Base-by-base conservation (phyloP, 192 early-diverging fungal genomes). In the Umbelopsis isabellina region DNA sequence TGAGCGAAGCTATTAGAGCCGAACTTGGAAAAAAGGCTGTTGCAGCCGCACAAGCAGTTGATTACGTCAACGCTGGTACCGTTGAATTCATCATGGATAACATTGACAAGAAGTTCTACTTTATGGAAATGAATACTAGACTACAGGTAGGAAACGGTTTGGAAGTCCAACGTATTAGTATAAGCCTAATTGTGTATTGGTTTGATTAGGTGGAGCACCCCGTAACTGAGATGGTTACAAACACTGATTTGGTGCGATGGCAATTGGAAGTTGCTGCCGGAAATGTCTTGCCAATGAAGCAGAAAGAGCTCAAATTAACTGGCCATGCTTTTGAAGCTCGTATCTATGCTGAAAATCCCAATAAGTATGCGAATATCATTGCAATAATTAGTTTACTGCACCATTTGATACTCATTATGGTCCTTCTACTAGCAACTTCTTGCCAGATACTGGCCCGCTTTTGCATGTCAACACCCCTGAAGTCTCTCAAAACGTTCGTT, bases 121-220 rank as follows among this genome's bases (percentile, higher is more conserved):
- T 97, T 75, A 95, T 98, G 94, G 95, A 97, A 83, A 96, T 96
- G 95, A 97, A 97, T 82, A 95, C 95, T 1, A 87, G 95, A 50
- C 85, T 97, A 46, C 94, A 93, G 73, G 75, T 66, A 33, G 0
- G 35, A 18, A 11, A 16, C 4, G 6, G 20, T 27, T 8, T 6
- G 41, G 23, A n/a, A 30, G 18, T n/a, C 21, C 18, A 65, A 41
- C 0, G 1, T 41, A 41, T 10, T 41, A 6, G 37, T 9, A 46
- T 3, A n/a, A 4, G 22, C 15, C 22, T 67, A 30, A 52, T 16
- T 55, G 53, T 68, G 18, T 21, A 33, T 45, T 4, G 20, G 25
- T 21, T 30, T 44, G 50, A 35, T 23, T 37, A 72, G 71, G 96
- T 98, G 41, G 97, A 99, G 82, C 97, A 99, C 77, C 95, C 97